Base-by-base conservation (phyloP, 208 protist genomes). In the Leptomonas pyrrhocoris region DNA sequence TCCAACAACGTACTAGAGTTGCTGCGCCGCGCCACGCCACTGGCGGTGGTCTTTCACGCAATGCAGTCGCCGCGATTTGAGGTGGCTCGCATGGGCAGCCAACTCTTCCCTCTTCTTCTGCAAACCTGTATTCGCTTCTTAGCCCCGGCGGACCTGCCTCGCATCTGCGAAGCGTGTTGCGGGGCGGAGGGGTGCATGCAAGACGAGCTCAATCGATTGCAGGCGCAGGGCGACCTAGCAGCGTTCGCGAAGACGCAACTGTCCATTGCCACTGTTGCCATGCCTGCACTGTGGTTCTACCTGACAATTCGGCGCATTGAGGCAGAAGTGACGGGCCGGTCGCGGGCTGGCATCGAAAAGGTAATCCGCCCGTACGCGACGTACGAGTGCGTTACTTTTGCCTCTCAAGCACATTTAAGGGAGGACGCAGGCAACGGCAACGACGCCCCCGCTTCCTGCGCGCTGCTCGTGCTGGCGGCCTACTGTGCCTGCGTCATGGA, bases 21-120 rank as follows among this genome's bases (percentile, higher is more conserved):
- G 25, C 34, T 49, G 59, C 31, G 51, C 30, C 42, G 50, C 27
- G 19, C n/a, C 30, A 76, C 68, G 21, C 58, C 71, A 49, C 63
- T 77, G 18, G 46, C 63, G 12, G 71, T 77, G 9, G 46, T 60
- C 19, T 72, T 81, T 46, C 57, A 60, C 56, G 76, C 76, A 21
- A 74, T 66, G 43, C 68, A 68, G 48, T 72, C 63, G 16, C 61
- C 56, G 1, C 64, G 70, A 53, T 95, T 95, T 71, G 90, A 95
- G 74, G 72, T 92, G 46, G 36, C 80, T 11, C 76, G 90, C 12
- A 92, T 95, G 83, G 84, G 79, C 2, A 56, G 65, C 56, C 87
- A 95, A 73, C 55, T 93, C 58, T 58, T 92, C 63, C 87, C 90
- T 18, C 74, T 92, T 30, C 63, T 92, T 36, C 72, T 88, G 68